Evolutionary conservation across 495 filamentous ascomycete species (phyloP), one percentile per base, ranked within the genome.

Genomic region (Aspergillus nanangensis): DNA sequence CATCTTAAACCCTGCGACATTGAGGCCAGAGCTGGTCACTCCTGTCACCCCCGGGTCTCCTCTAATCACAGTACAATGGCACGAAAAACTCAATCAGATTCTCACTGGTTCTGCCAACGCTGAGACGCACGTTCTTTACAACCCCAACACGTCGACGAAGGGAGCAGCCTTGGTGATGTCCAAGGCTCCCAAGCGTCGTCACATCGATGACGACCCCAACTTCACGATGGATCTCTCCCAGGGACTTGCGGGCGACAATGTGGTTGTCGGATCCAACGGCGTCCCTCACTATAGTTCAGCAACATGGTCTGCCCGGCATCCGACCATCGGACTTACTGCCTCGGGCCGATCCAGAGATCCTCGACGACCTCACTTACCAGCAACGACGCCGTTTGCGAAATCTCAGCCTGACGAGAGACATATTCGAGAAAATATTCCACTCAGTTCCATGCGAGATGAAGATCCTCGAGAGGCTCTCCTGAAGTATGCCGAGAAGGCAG

Each of bases 361-460:
- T 10, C 71, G 87, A 22, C 67, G 90, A 44, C 93, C 93, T 27
- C 83, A 92, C 54, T 69, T 90, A 41, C 93, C 93, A 2, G 72
- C 76, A n/a, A 74, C 82, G 45, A 97, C 93, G 5, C 93, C 93
- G 0, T 97, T 96, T 61, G 84, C 88, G 48, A 92, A 95, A 57
- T 87, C 80, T 38, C 86, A 92, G 57, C 90, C 94, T 5, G 90
- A 96, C 67, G 87, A 91, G 65, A 82, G 82, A 48, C 88, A 95
- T 69, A 87, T 98, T 45, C 80, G 83, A 34, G 81, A 92, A 54
- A 84, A 83, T 51, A 94, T 96, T 35, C 88, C 92, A 14, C 74
- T 96, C 24, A 93, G 88, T 53, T 82, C 78, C n/a, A 94, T 96
- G 90, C 79, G 93, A 18, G 92, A 98, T 66, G 93, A 98, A 63